A percentile compares a stretch with the other conserved stretches of the same genome.
phyloP scores from a whole-genome alignment of 1,139 yeast genomes.

The Taphrina sp. region DNA sequence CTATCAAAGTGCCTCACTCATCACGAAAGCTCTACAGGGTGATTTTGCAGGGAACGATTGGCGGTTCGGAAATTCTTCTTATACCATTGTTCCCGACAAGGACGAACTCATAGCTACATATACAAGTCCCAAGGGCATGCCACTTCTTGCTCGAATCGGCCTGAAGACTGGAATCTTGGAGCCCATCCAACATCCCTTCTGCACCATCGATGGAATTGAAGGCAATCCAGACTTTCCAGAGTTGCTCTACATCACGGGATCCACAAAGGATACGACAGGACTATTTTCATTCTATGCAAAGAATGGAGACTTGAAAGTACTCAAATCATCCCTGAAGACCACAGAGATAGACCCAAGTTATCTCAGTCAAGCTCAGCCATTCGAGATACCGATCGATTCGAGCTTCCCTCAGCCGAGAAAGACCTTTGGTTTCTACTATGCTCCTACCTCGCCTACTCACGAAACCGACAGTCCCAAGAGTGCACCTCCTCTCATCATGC shows the following conservation, averaged over 20 bases:
- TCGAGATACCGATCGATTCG: constrained; percentile 1
- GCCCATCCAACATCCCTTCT: constrained; percentile 11
- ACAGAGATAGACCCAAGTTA: constrained; percentile 1
- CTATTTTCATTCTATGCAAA: not conserved
- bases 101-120: constrained; percentile 5
- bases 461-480: not conserved
- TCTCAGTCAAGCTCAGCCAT: constrained; percentile 17
- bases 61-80: constrained; percentile 20
- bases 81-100: not conserved
- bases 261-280: constrained; percentile 13
- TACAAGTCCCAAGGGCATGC: constrained; percentile 3
- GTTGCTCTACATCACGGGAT: constrained; percentile 9
- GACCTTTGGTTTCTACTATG: constrained; percentile 25
- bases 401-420: not conserved
- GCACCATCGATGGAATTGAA: constrained; percentile 17
- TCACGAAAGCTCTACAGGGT: constrained; percentile 7
- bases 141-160: constrained; percentile 7
- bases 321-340: constrained; percentile 5
- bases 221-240: not conserved
- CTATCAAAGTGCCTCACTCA: not conserved
- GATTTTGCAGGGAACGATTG: constrained; percentile 27
- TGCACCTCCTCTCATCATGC: constrained; percentile 22
- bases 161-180: constrained; percentile 1
- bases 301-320: constrained; percentile 3
- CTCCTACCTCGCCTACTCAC: constrained; percentile 20